Percentiles rank a stretch among this genome's conserved stretches.
phyloP scores from a whole-genome alignment of 2,329 filamentous ascomycete genomes.

The Fusarium liriodendri region DNA sequence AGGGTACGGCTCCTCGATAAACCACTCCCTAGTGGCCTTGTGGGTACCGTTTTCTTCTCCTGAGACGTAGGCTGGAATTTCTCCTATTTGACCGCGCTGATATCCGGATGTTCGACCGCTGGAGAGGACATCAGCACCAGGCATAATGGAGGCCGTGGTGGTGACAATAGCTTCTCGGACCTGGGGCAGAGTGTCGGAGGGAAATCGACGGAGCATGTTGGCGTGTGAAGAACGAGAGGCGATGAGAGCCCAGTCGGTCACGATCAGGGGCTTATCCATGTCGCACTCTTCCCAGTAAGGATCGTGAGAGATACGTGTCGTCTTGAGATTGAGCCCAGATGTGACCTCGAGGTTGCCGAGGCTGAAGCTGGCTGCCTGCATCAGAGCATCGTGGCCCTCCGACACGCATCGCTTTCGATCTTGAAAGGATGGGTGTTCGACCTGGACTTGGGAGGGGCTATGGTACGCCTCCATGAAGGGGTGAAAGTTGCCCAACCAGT shows the following conservation, averaged over 20 bases:
- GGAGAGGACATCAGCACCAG: conserved; percentile 52
- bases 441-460: conserved; percentile 39
- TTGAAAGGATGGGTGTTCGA: conserved; percentile 56
- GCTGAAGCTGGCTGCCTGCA: conserved; percentile 41
- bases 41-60: conserved; percentile 53
- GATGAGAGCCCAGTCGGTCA: conserved; percentile 59
- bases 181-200: conserved; percentile 47
- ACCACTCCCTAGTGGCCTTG: conserved; percentile 59
- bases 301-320: conserved; percentile 57
- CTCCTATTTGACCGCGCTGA: conserved; percentile 55
- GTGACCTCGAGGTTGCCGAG: conserved; percentile 53
- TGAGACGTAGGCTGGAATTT: conserved; percentile 56
- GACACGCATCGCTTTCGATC: conserved; percentile 52
- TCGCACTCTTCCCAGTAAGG: conserved; percentile 57
- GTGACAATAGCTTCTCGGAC: conserved; percentile 49
- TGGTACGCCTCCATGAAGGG: conserved; percentile 54
- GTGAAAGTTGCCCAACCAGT: conserved; percentile 58
- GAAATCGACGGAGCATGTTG: conserved; percentile 56
- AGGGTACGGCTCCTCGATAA: conserved; percentile 53
- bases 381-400: conserved; percentile 52
- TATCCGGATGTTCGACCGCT: conserved; percentile 58
- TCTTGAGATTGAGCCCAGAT: conserved; percentile 56
- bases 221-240: conserved; percentile 49
- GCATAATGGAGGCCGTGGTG: conserved; percentile 45
- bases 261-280: conserved; percentile 54